Evolutionary conservation across 192 early-diverging fungal genomes (phyloP).

Genomic region (Coemansia sp.): DNA sequence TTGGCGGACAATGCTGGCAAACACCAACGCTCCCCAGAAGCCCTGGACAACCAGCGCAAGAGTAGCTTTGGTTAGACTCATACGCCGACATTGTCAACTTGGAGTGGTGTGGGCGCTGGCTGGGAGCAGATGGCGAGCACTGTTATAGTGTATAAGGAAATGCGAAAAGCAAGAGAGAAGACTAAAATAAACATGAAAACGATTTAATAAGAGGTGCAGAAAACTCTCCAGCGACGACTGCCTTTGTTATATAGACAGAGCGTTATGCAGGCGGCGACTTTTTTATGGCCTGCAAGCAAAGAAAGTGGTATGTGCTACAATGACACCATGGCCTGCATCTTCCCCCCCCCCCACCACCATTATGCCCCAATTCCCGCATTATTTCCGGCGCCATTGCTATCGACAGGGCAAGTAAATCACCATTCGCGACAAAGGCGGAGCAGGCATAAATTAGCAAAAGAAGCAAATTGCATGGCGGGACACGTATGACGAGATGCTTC

Average conservation of each 20-base stretch:
- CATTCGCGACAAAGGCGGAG: background rate
- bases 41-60: background rate
- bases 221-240: background rate
- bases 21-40: background rate
- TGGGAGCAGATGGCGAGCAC: background rate
- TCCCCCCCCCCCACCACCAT: background rate
- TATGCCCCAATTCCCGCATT: slow-evolving; percentile 5
- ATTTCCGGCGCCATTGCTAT: slow-evolving; percentile 9
- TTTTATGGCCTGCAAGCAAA: slow-evolving; percentile 2
- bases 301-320: background rate
- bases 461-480: slow-evolving; percentile 1
- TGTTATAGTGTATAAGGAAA: background rate
- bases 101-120: background rate
- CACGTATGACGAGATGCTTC: background rate
- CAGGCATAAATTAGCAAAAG: slow-evolving; percentile 10
- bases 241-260: slow-evolving; percentile 7
- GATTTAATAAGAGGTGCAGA: slow-evolving; percentile 1
- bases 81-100: background rate
- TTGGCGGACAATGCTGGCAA: background rate
- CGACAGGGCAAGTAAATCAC: slow-evolving; percentile 2
- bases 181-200: slow-evolving; percentile 2
- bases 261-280: slow-evolving; percentile 7
- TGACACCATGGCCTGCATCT: slow-evolving; percentile 7
- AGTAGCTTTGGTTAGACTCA: background rate
- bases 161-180: too few relatives aligned